Conservation (phyloP, 495 filamentous ascomycete genomes). For the Penicillium bovifimosum region DNA sequence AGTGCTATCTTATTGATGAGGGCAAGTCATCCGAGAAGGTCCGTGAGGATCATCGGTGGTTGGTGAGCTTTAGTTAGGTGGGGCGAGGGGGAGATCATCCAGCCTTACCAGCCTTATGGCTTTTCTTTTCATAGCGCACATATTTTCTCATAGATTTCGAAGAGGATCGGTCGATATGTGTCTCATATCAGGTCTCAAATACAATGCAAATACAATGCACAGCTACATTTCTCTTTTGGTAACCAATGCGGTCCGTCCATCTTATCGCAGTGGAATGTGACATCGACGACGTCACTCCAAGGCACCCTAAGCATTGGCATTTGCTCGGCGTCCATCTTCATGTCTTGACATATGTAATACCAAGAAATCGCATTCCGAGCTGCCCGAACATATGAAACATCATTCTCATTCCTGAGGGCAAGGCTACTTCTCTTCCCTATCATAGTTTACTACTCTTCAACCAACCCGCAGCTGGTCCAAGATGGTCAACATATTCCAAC, state of each 20-base stretch:
- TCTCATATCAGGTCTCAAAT: too few relatives aligned
- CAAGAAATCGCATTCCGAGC: conserved; percentile 3
- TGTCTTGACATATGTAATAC: conserved; percentile 18
- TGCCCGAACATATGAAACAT: not conserved
- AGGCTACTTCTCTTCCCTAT: not conserved
- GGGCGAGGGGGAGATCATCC: not conserved
- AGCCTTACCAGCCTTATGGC: not conserved
- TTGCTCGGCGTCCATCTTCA: conserved; percentile 9
- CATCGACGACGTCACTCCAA: conserved; percentile 20
- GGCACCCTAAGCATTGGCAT: conserved; percentile 18
- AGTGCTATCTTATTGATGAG: conserved; percentile 44
- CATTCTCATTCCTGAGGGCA: not conserved
- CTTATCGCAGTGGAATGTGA: conserved; percentile 7
- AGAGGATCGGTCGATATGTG: too few relatives aligned
- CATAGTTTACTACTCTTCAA: not conserved
- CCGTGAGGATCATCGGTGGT: conserved; percentile 30
- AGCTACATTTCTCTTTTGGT: too few relatives aligned
- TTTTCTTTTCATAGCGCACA: not conserved
- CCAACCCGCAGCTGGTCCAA: not conserved
- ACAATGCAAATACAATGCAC: too few relatives aligned
- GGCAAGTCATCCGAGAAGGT: conserved; percentile 20
- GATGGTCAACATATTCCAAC: conserved; percentile 26
- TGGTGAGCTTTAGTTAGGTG: conserved; percentile 29
- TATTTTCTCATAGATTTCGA: too few relatives aligned
- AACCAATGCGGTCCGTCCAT: too few relatives aligned